Evolutionary conservation across 192 early-diverging fungal genomes (phyloP).

Genomic region (Cladochytrium replicatum): DNA sequence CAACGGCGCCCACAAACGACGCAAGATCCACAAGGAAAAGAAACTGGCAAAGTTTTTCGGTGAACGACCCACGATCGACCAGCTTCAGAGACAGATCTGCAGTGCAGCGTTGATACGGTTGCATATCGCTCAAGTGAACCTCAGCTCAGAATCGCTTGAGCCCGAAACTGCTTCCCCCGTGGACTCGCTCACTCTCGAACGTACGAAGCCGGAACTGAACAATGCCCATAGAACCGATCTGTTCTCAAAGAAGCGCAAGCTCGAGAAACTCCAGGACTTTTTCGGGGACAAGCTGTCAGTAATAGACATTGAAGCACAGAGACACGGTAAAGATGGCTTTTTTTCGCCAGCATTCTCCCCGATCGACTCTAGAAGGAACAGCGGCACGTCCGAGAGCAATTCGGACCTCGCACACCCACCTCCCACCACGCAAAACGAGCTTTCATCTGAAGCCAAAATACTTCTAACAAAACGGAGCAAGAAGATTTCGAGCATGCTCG

Average conservation of each 20-base stretch:
- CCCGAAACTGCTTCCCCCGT: slow-evolving; percentile 1
- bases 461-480: slow-evolving; percentile 47
- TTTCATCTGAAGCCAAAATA: slow-evolving; percentile 41
- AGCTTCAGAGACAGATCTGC: slow-evolving; percentile 45
- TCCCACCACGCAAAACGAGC: slow-evolving; percentile 22
- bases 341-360: neutral
- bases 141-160: neutral
- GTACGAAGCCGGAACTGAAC: too few species aligned
- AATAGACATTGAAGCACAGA: too few species aligned
- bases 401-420: too few species aligned
- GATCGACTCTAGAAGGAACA: neutral
- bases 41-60: slow-evolving; percentile 65
- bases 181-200: too few species aligned
- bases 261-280: slow-evolving; percentile 41
- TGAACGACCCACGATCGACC: slow-evolving; percentile 44
- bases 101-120: too few species aligned
- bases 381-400: too few species aligned
- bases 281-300: slow-evolving; percentile 34
- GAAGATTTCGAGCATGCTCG: slow-evolving; percentile 51
- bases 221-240: too few species aligned
- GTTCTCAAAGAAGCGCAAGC: slow-evolving; percentile 30
- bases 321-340: neutral
- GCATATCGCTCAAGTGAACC: slow-evolving; percentile 2
- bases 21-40: slow-evolving; percentile 49
- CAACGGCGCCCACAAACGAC: slow-evolving; percentile 44